Conservation (phyloP, 1,284 basidiomycete genomes). For the Volvariella surrecta region DNA sequence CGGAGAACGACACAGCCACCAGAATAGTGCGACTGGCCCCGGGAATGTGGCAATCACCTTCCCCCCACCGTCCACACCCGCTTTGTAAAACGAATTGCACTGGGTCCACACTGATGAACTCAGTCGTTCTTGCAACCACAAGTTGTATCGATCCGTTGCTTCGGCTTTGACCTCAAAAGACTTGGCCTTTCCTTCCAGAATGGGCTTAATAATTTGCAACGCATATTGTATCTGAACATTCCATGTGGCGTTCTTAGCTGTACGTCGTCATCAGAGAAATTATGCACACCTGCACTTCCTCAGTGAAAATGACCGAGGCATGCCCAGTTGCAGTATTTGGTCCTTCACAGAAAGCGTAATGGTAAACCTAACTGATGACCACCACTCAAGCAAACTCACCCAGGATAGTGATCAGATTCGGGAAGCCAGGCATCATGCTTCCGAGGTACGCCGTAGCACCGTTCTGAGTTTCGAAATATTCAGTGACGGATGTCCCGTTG, state of each 20-base stretch:
- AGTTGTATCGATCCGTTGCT: conserved; percentile 34
- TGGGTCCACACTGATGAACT: conserved; percentile 36
- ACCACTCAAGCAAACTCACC: conserved; percentile 19
- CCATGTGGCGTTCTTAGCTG: not conserved
- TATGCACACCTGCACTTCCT: conserved; percentile 37
- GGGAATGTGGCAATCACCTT: conserved; percentile 40
- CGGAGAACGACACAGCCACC: conserved; percentile 35
- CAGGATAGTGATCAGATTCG: conserved; percentile 38
- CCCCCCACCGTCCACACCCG: conserved; percentile 21
- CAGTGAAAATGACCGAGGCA: conserved; percentile 41
- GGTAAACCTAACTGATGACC: not conserved
- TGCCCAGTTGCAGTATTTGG: conserved; percentile 47
- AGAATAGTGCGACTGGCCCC: conserved; percentile 36
- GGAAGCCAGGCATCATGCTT: conserved; percentile 38
- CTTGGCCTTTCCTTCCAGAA: conserved; percentile 33
- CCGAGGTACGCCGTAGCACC: conserved; percentile 41
- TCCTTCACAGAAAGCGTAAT: conserved; percentile 18
- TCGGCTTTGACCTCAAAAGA: conserved; percentile 36
- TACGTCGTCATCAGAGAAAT: conserved; percentile 8
- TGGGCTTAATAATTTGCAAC: conserved; percentile 37
- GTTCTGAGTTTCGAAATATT: conserved; percentile 34
- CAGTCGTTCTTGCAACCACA: conserved; percentile 36
- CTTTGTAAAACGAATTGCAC: conserved; percentile 42
- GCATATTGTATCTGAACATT: conserved; percentile 31
- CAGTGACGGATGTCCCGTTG: conserved; percentile 25